Base-by-base conservation (phyloP, 768 basidiomycete species). In the Russula sp. region DNA sequence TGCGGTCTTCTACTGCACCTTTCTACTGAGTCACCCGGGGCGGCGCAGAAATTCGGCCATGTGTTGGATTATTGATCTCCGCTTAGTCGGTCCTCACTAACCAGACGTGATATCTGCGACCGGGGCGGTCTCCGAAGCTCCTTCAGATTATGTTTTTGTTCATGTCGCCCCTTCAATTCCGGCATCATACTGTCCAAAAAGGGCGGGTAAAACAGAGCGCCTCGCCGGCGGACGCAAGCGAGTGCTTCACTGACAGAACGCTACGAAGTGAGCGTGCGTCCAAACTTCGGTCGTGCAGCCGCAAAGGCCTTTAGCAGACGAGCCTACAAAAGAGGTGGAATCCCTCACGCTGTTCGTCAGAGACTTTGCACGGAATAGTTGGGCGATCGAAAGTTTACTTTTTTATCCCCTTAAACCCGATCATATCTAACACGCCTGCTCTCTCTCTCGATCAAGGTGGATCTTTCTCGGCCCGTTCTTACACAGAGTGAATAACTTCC, bases 51-150 rank as follows among this genome's bases (percentile, higher is more conserved):
- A 65, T 18, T 58, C 32, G 45, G 56, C 64, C 64, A 63, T 65
- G 63, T 62, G 60, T 49, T 57, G 20, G 56, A 53, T 49, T 36
- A 63, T 58, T 65, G 64, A 65, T 65, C 64, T 65, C 64, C 64
- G 64, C 45, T 36, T 22, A 51, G 46, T 56, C 55, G 60, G 64
- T 51, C 60, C 60, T 55, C 59, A 62, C 25, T 63, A 51, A 41
- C 64, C 45, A 41, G 60, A 63, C 56, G 35, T 57, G 61, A 47
- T 20, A 53, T 52, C 11, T 61, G 43, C 39, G 20, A 41, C 46
- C 64, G 60, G 64, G 50, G 32, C 55, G 60, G 56, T 47, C 56
- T 61, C 61, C 60, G 60, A 55, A 63, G 56, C 39, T 29, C 56
- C 20, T 48, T 56, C 29, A 46, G 61, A 59, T 60, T 55, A 55